A percentile compares a stretch with the other conserved stretches of the same genome.
phyloP scores from a whole-genome alignment of 805 yeast species.

The Ogataea dorogensis region DNA sequence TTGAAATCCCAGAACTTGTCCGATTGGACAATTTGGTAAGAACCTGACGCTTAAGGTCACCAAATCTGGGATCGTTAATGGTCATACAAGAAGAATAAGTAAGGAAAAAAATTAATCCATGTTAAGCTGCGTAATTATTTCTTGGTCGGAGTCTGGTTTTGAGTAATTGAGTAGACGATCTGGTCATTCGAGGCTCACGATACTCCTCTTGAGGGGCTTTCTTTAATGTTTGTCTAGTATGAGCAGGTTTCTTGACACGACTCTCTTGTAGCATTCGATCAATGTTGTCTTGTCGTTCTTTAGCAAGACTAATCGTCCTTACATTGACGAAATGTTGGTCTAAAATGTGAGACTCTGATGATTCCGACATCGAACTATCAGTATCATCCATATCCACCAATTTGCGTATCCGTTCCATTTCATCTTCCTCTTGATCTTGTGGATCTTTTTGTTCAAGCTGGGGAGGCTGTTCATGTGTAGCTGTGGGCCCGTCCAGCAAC shows the following conservation, averaged over 20 bases:
- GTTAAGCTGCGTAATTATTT: background rate
- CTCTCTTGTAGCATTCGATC: constrained; percentile 9
- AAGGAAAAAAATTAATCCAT: background rate
- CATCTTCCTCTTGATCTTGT: constrained; percentile 4
- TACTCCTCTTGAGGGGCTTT: background rate
- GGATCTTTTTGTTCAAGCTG: too few species aligned
- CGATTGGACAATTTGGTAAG: constrained; percentile 22
- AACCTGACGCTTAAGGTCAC: constrained; percentile 6
- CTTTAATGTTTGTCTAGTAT: too few species aligned
- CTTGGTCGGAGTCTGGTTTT: background rate
- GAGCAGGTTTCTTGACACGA: background rate
- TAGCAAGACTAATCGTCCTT: constrained; percentile 13
- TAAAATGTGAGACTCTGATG: background rate
- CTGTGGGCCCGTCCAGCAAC: constrained; percentile 8
- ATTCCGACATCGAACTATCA: constrained; percentile 1
- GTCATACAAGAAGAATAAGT: constrained; percentile 3
- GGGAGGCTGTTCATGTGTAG: too few species aligned
- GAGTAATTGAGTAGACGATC: too few species aligned
- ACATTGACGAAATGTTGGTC: constrained; percentile 17
- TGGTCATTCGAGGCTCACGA: background rate
- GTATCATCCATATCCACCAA: constrained; percentile 4
- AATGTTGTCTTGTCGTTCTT: constrained; percentile 9
- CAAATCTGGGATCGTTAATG: constrained; percentile 3
- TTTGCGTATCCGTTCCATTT: constrained; percentile 7
- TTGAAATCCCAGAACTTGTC: constrained; percentile 14